Evolutionary conservation across 2,329 filamentous ascomycete genomes (phyloP).

Genomic region (Hypomyces perniciosus): DNA sequence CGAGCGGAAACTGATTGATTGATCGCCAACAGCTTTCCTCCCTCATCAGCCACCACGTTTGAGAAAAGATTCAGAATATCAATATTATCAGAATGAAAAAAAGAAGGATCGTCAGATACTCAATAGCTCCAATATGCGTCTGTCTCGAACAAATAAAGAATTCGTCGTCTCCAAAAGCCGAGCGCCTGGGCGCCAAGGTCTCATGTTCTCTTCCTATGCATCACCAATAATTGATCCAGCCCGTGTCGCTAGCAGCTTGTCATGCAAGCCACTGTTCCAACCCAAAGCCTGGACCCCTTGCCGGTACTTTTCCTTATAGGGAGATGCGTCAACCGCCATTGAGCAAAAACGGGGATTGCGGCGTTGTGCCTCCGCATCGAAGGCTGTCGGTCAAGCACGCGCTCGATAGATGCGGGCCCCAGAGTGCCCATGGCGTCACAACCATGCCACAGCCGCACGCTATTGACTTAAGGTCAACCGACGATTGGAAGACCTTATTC

Average conservation of each 20-base stretch:
- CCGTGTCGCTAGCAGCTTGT: constrained; percentile 2
- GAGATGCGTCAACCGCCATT: constrained; percentile 3
- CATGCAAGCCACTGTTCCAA: constrained; percentile 12
- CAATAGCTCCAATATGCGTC: constrained; percentile 3
- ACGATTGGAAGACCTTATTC: constrained; percentile 5
- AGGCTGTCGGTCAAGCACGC: constrained; percentile 1
- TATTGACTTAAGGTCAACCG: constrained; percentile 1
- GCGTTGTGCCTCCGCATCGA: constrained; percentile 6
- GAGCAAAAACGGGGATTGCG: background rate
- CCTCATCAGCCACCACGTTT: no score
- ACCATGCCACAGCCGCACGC: constrained; percentile 8
- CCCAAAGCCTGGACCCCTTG: constrained; percentile 2
- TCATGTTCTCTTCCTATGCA: background rate
- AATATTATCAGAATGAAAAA: no score
- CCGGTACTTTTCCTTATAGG: background rate
- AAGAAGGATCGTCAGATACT: background rate
- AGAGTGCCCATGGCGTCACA: background rate
- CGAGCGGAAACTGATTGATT: no score
- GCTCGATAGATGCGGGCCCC: background rate
- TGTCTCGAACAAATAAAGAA: background rate
- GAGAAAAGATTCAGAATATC: no score
- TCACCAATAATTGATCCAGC: constrained; percentile 5
- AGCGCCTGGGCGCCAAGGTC: background rate
- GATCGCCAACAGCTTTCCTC: no score
- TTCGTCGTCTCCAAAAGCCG: background rate